These are phyloP conservation scores for Lactarius vividus DNA, from an alignment of 768 basidiomycete genomes.

Conservation along the genomic window DNA sequence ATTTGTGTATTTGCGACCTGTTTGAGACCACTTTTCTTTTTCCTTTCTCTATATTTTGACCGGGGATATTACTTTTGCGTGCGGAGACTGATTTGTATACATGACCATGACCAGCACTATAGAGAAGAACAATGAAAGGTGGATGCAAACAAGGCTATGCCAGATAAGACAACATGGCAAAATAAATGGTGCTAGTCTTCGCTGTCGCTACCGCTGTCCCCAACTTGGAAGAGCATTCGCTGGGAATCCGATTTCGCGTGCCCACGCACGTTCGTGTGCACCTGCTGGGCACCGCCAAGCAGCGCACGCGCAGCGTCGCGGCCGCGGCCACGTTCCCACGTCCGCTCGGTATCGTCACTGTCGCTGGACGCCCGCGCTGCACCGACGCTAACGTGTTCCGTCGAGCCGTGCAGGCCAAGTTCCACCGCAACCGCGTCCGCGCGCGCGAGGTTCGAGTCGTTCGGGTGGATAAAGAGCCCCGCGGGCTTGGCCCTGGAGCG, in stretches of 20 bases:
- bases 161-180: neutral
- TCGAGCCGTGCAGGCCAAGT: slow-evolving; percentile 39
- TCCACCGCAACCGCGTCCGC: too few relatives aligned
- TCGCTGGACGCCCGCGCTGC: slow-evolving; percentile 37
- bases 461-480: too few relatives aligned
- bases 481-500: too few relatives aligned
- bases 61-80: slow-evolving; percentile 1
- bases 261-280: slow-evolving; percentile 6
- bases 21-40: neutral
- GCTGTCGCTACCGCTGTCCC: slow-evolving; percentile 24
- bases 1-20: neutral
- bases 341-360: slow-evolving; percentile 26
- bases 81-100: slow-evolving; percentile 17
- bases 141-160: neutral
- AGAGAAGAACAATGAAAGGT: neutral
- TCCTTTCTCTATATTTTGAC: slow-evolving; percentile 1
- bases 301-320: slow-evolving; percentile 49
- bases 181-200: slow-evolving; percentile 1
- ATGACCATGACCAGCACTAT: slow-evolving; percentile 5
- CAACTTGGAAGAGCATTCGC: slow-evolving; percentile 22
- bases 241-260: slow-evolving; percentile 19
- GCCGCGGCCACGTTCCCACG: slow-evolving; percentile 54
- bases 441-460: too few relatives aligned
- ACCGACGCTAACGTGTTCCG: slow-evolving; percentile 44
- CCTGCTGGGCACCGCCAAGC: slow-evolving; percentile 31